phyloP scores from a whole-genome alignment of 768 basidiomycete species.

The Cystofilobasidium ferigula region DNA sequence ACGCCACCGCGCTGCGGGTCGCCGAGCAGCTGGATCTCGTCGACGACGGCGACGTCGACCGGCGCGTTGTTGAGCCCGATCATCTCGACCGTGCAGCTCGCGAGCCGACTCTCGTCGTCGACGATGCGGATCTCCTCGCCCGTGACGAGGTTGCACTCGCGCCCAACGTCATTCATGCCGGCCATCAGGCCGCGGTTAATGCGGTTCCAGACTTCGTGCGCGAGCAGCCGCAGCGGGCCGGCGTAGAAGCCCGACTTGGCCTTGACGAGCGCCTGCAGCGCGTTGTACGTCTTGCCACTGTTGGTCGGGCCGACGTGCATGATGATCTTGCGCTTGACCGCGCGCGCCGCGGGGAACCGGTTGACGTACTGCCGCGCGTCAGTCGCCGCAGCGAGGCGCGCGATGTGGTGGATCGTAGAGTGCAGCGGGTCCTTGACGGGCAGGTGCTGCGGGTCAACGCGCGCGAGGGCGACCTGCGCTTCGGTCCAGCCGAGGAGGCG shows the following conservation, averaged over 20 bases:
- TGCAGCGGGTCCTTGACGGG: neutral
- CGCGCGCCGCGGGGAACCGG: slow-evolving; percentile 45
- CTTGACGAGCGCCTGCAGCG: slow-evolving; percentile 72
- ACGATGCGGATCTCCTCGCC: slow-evolving; percentile 80
- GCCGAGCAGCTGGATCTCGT: slow-evolving; percentile 92
- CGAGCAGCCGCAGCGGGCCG: slow-evolving; percentile 81
- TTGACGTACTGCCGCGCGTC: slow-evolving; percentile 29
- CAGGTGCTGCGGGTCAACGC: neutral
- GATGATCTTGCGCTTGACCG: slow-evolving; percentile 61
- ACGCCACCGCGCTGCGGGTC: slow-evolving; percentile 64
- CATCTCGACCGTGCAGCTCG: slow-evolving; percentile 95
- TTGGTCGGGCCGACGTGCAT: slow-evolving; percentile 98
- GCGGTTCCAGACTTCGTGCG: slow-evolving; percentile 86
- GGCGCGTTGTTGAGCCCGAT: slow-evolving; percentile 38
- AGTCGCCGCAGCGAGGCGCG: slow-evolving; percentile 25
- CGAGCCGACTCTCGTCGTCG: slow-evolving; percentile 46
- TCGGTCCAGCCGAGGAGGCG: slow-evolving; percentile 21
- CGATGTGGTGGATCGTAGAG: neutral
- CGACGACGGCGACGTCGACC: slow-evolving; percentile 65
- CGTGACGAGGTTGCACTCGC: slow-evolving; percentile 74
- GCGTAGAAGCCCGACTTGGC: slow-evolving; percentile 69
- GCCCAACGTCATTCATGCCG: slow-evolving; percentile 51
- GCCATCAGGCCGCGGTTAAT: slow-evolving; percentile 81
- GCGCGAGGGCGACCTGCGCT: neutral
- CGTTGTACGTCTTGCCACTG: slow-evolving; percentile 91